Conservation (phyloP, 2,329 filamentous ascomycete species). For the Sporothrix mexicana region DNA sequence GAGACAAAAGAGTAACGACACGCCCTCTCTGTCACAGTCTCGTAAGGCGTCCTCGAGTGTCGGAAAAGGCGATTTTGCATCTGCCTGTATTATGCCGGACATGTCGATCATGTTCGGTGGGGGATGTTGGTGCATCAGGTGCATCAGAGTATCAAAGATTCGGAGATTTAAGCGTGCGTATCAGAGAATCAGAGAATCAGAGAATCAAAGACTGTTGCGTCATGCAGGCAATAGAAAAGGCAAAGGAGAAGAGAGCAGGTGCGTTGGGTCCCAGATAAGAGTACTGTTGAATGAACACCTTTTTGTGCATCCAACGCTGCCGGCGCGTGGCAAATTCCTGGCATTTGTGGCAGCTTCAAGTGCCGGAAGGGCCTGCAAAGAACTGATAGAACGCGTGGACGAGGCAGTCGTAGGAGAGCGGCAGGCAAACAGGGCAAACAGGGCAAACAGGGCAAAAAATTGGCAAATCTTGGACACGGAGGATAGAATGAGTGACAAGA, state of each 20-base stretch:
- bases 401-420: not conserved
- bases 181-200: not conserved
- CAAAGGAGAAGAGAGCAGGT: not conserved
- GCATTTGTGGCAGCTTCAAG: not conserved
- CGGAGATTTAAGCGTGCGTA: no score
- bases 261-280: not conserved
- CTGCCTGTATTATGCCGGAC: slow-evolving; percentile 4
- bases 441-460: not conserved
- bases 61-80: slow-evolving; percentile 7
- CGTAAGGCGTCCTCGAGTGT: not conserved
- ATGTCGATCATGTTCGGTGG: slow-evolving; percentile 17
- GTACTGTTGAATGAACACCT: not conserved
- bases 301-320: not conserved
- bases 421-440: not conserved
- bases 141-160: not conserved
- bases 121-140: not conserved
- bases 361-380: slow-evolving; percentile 1
- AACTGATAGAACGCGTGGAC: not conserved
- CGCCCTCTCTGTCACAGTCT: slow-evolving; percentile 11
- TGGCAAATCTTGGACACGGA: not conserved
- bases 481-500: no score
- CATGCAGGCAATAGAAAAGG: not conserved
- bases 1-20: not conserved
- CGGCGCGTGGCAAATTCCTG: not conserved
- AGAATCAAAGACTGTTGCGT: not conserved